Evolutionary conservation across 2,329 filamentous ascomycete genomes (phyloP), one percentile per base, ranked within the genome.

Genomic region (Sporothrix schenckii): DNA sequence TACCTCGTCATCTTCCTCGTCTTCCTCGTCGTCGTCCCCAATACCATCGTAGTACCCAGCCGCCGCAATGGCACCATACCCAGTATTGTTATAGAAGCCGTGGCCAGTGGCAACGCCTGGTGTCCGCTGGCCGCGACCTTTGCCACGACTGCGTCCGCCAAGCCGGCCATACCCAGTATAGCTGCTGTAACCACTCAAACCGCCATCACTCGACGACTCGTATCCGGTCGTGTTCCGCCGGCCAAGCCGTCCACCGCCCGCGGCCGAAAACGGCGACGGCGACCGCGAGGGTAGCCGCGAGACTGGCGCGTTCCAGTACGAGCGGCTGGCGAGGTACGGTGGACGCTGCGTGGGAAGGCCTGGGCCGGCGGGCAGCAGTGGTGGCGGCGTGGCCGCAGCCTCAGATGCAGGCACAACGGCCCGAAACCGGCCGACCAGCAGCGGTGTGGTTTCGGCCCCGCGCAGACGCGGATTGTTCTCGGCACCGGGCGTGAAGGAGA

Each of bases 401-500:
- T 50, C 49, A 9, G 66, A 52, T 16, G 67, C 60, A 30, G 66
- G 66, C 54, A 68, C 65, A 21, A 90, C 87, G 71, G 88, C 88
- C 72, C 88, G 87, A 79, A 88, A 91, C 52, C 88, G 86, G 72
- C 88, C 88, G 2, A 90, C 84, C 10, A 90, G 80, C 30, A 88
- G 87, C 21, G 88, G 86, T 54, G 86, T 81, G 75, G 89, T 85
- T 65, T 80, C 76, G 75, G 77, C 78, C 68, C 79, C 76, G 70
- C 83, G 83, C 72, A 83, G 82, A 66, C 83, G 82, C 72, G 82
- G 80, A 75, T 82, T 84, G 73, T 87, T 84, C 80, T 90, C 88
- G 76, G 81, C 84, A 78, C 88, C 88, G 76, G 88, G 88, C 73
- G 88, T 88, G 80, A 91, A 91, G 77, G 85, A 83, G 80, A 91